These are phyloP conservation scores for Termitomyces titanicus DNA, from an alignment of 768 basidiomycete species.

Conservation along the genomic window DNA sequence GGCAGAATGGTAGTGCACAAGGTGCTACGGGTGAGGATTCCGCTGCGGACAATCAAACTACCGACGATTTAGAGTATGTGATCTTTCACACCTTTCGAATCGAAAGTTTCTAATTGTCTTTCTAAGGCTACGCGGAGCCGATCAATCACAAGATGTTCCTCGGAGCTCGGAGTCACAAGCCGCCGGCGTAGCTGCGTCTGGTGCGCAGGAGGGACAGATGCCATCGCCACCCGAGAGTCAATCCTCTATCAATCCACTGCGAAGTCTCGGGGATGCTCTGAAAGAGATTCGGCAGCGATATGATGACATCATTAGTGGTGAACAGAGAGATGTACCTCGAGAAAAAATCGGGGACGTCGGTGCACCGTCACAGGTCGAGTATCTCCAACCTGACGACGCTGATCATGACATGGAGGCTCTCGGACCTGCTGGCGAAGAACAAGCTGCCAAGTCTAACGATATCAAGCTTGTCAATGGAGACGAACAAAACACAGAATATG, in stretches of 20 bases:
- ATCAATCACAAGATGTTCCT: slow-evolving; percentile 15
- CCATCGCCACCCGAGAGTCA: slow-evolving; percentile 36
- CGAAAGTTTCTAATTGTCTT: not conserved
- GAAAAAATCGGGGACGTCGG: slow-evolving; percentile 35
- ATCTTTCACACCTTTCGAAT: not conserved
- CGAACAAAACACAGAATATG: slow-evolving; percentile 24
- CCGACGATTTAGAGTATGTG: slow-evolving; percentile 31
- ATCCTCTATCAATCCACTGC: slow-evolving; percentile 50
- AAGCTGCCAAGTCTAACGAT: slow-evolving; percentile 77
- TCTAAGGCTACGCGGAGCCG: slow-evolving; percentile 16
- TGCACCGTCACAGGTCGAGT: slow-evolving; percentile 61
- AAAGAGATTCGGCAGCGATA: slow-evolving; percentile 81
- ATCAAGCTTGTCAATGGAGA: slow-evolving; percentile 72
- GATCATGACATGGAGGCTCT: slow-evolving; percentile 84
- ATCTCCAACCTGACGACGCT: slow-evolving; percentile 65
- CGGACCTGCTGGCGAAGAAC: slow-evolving; percentile 81
- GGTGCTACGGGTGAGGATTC: slow-evolving; percentile 26
- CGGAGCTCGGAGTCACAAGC: slow-evolving; percentile 18
- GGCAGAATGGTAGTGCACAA: slow-evolving; percentile 26
- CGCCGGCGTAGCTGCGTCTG: slow-evolving; percentile 34
- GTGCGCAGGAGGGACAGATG: slow-evolving; percentile 42
- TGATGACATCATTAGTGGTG: slow-evolving; percentile 67
- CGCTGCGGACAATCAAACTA: slow-evolving; percentile 23
- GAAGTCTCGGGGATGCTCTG: slow-evolving; percentile 80
- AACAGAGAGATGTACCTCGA: slow-evolving; percentile 27